Evolutionary conservation across 2,329 filamentous ascomycete species (phyloP).

Genomic region (Gremmenia infestans): DNA sequence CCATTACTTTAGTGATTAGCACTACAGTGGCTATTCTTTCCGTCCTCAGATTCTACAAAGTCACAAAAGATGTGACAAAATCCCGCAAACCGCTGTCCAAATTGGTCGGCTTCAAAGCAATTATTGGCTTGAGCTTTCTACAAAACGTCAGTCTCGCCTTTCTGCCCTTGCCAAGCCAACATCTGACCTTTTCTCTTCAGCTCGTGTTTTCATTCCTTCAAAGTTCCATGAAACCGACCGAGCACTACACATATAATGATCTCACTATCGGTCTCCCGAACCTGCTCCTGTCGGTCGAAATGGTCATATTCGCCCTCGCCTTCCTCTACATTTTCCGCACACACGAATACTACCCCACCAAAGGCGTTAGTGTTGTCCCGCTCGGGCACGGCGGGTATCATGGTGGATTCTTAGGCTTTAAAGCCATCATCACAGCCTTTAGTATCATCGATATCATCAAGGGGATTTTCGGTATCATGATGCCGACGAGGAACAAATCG

Average conservation of each 20-base stretch:
- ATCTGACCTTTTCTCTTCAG: background rate
- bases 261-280: constrained; percentile 13
- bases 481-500: background rate
- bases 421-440: constrained; percentile 10
- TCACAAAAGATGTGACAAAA: constrained; percentile 6
- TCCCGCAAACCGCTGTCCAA: constrained; percentile 10
- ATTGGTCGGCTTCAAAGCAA: constrained; percentile 16
- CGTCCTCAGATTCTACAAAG: constrained; percentile 14
- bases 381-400: constrained; percentile 12
- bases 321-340: constrained; percentile 15
- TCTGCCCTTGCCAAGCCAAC: background rate
- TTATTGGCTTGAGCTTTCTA: constrained; percentile 16
- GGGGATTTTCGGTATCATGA: background rate
- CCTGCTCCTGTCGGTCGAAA: constrained; percentile 15
- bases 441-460: constrained; percentile 7
- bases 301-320: constrained; percentile 13
- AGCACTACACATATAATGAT: constrained; percentile 13
- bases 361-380: background rate
- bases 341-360: constrained; percentile 6
- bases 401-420: constrained; percentile 13
- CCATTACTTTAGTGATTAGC: background rate
- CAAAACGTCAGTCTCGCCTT: constrained; percentile 10
- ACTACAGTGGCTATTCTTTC: constrained; percentile 13
- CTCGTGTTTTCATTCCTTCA: constrained; percentile 16
- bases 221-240: constrained; percentile 11